These are phyloP conservation scores for Cladorrhinum sp. DNA, from an alignment of 2,329 filamentous ascomycete genomes.

Conservation along the genomic window DNA sequence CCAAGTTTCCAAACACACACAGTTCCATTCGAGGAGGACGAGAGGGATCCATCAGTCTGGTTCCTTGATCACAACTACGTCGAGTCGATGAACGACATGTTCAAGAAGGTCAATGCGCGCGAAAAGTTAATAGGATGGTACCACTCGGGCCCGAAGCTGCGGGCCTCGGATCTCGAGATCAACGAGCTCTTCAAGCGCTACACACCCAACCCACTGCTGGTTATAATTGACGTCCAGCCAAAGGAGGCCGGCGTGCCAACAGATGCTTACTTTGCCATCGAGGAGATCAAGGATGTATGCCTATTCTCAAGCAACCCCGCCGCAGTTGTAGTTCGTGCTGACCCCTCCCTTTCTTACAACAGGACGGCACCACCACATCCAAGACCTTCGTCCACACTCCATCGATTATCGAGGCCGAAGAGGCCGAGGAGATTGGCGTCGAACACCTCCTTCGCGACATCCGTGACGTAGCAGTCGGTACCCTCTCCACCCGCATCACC, in stretches of 20 bases:
- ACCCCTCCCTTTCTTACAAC: constrained; percentile 8
- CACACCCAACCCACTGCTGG: constrained; percentile 90
- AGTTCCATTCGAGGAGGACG: constrained; percentile 99
- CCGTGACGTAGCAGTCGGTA: constrained; percentile 94
- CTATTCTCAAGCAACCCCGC: not conserved
- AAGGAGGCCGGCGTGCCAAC: constrained; percentile 97
- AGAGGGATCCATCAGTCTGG: constrained; percentile 98
- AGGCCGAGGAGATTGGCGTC: constrained; percentile 97
- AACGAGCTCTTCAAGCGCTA: constrained; percentile 99
- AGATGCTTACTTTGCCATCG: constrained; percentile 97
- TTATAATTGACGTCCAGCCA: constrained; percentile 97
- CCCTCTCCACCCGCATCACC: constrained; percentile 92
- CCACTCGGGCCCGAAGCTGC: constrained; percentile 94
- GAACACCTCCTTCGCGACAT: constrained; percentile 98
- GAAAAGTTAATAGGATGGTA: constrained; percentile 99
- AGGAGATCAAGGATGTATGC: constrained; percentile 97
- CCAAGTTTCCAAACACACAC: constrained; percentile 21
- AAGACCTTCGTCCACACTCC: constrained; percentile 99
- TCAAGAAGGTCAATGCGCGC: constrained; percentile 98
- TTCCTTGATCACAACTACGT: constrained; percentile 99
- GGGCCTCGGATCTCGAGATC: constrained; percentile 96
- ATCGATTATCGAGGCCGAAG: constrained; percentile 96
- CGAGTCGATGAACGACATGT: constrained; percentile 99
- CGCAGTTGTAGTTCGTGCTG: constrained; percentile 3
- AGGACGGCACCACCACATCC: constrained; percentile 95